Evolutionary conservation across 805 yeast species (phyloP), one percentile per base, ranked within the genome.

Genomic region (Cyberlindnera veronae): DNA sequence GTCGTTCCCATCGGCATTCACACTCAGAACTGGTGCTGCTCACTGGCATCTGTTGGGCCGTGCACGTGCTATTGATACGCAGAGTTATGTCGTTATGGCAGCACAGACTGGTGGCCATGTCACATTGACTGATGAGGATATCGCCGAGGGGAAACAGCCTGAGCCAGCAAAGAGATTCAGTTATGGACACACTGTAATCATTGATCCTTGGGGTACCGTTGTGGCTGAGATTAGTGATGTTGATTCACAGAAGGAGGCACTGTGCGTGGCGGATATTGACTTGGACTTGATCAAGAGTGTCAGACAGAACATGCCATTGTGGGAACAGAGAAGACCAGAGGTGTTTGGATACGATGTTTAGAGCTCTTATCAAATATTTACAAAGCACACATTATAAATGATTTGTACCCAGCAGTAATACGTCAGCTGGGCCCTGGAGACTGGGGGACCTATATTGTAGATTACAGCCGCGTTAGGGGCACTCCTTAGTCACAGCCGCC

Each of bases 171-270:
- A 53, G 8, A 67, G 98, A 41, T 72, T 76, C 41, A 84, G 95
- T 46, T 91, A 80, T 64, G 99, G 99, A 1, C 91, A 88, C 54
- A 74, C 95, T 0, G 67, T 89, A 47, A 79, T 89, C 5, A 74
- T 91, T n/a, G 91, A 85, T 50, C 98, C 99, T 0, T 86, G 95
- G 88, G 99, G 98, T 0, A 70, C 76, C 0, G 69, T 88, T 2
- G 45, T 91, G 4, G 82, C 86, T 1, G 75, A 78, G 44, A 70
- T 72, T 20, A 63, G 75, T 16, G 79, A 74, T 48, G 56, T 67
- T 10, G 59, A 57, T 22, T 62, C 57, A 7, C 67, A 64, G 15
- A 64, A 63, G 11, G 67, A 72, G 0, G 63, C 64, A n/a, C 45
- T 80, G 12, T 71, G 80, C 31, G 61, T 71, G 9, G 95, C 90